Evolutionary conservation across 2,329 filamentous ascomycete genomes (phyloP), one percentile per base, ranked within the genome.

Genomic region (Aspergillus sp.): DNA sequence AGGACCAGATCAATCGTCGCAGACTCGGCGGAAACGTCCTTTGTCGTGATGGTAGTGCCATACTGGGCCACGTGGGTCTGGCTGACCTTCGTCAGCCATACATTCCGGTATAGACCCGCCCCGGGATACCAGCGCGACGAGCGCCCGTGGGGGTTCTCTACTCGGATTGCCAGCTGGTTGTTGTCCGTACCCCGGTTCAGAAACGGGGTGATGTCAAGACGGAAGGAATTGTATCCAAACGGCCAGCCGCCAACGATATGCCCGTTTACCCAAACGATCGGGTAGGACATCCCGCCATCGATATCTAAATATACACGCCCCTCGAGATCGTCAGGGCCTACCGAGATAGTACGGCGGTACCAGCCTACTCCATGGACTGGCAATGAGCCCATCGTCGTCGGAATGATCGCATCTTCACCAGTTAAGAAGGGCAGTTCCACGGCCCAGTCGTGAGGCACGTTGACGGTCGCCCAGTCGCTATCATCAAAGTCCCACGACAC

Each of bases 111-210:
- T 20, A 58, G 32, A 0, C 56, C 56, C 4, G 52, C 52, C 2
- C 56, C 56, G 20, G 52, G 56, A 32, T 58, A 58, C 56, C 56
- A 58, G 16, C 56, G 52, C 10, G 52, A 55, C 11, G 52, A 58
- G 9, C 5, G 29, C 12, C 29, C 31, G 1, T 29, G n/a, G 2
- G 56, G 56, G 45, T 58, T 54, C 26, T 58, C 56, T 6, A 55
- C 46, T 0, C 56, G 56, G 4, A 58, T 32, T 4, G 56, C 52
- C 11, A 58, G 52, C 6, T 42, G 32, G 26, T 58, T 58, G 14
- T 51, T n/a, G n/a, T n/a, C n/a, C n/a, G n/a, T n/a, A n/a, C 26
- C 2, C 56, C 52, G 46, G 1, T 50, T 26, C 14, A 58, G 7
- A 20, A 49, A 58, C 14, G 56, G 45, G 14, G 52, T 58, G 4